Percentiles rank a stretch among this genome's conserved stretches.
Conservation (phyloP, 768 basidiomycete genomes). For the Pulveroboletus sp. region DNA sequence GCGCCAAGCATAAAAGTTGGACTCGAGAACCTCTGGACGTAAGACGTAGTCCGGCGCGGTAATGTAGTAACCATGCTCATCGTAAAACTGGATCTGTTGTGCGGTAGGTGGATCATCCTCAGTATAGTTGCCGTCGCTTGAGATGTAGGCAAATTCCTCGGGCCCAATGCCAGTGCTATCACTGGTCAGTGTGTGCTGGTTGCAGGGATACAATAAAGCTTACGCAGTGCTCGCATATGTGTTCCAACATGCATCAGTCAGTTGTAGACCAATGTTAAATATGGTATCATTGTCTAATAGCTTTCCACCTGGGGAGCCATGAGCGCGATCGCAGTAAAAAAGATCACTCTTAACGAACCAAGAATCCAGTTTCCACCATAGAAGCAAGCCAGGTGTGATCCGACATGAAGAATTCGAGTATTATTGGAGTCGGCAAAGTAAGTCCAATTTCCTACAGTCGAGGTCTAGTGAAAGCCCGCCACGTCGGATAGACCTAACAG, state of each 20-base stretch:
- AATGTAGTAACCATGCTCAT: conserved; percentile 67
- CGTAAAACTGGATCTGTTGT: conserved; percentile 50
- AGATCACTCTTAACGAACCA: conserved; percentile 33
- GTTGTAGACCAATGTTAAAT: conserved; percentile 53
- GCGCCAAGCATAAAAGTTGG: conserved; percentile 78
- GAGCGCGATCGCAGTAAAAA: background rate
- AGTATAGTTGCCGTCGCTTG: conserved; percentile 62
- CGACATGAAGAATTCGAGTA: conserved; percentile 50
- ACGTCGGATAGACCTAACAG: background rate
- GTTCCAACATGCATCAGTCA: conserved; percentile 78
- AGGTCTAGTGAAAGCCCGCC: conserved; percentile 40
- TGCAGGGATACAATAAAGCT: conserved; percentile 15
- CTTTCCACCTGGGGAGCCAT: conserved; percentile 49
- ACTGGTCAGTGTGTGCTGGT: background rate
- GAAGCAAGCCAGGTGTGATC: conserved; percentile 77
- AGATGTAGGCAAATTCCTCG: conserved; percentile 62
- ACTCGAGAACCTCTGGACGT: conserved; percentile 79
- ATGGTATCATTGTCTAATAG: conserved; percentile 71
- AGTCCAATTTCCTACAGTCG: conserved; percentile 57
- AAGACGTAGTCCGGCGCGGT: conserved; percentile 51
- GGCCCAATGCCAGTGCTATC: conserved; percentile 74
- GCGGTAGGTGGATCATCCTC: conserved; percentile 37
- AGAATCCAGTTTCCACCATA: conserved; percentile 77
- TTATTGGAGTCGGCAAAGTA: conserved; percentile 66
- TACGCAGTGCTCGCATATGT: conserved; percentile 72